These are phyloP conservation scores for Xylariales sp. DNA, from an alignment of 2,329 filamentous ascomycete genomes.

Conservation along the genomic window DNA sequence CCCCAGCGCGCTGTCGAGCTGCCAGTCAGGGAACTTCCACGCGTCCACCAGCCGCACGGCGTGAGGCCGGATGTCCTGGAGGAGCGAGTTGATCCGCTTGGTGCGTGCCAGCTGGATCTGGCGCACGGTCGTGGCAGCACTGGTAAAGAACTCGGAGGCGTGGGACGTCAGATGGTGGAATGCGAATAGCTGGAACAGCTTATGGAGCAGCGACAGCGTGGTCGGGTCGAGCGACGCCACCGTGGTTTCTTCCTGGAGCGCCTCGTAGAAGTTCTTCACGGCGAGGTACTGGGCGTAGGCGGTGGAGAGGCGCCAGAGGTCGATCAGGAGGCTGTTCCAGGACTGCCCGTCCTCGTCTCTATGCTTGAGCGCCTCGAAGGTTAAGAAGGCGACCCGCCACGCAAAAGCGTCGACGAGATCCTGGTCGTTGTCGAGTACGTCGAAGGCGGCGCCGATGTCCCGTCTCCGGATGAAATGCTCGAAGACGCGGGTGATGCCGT, in stretches of 20 bases:
- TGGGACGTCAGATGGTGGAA: conserved; percentile 8
- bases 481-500: conserved; percentile 9
- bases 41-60: conserved; percentile 9
- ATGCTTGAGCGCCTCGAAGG: conserved; percentile 13
- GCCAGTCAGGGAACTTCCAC: conserved; percentile 15
- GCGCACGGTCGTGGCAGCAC: conserved; percentile 8
- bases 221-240: neutral
- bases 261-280: conserved; percentile 6
- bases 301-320: conserved; percentile 15
- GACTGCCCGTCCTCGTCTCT: conserved; percentile 10
- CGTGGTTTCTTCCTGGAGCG: conserved; percentile 1
- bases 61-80: conserved; percentile 10
- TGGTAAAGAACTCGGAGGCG: conserved; percentile 12
- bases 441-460: conserved; percentile 8
- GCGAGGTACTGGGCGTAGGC: conserved; percentile 8
- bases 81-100: conserved; percentile 1
- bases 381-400: conserved; percentile 15
- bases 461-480: conserved; percentile 2
- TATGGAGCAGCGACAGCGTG: conserved; percentile 1
- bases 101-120: conserved; percentile 15
- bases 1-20: conserved; percentile 8
- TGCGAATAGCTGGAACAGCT: conserved; percentile 20
- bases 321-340: conserved; percentile 12
- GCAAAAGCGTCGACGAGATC: conserved; percentile 15
- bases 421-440: conserved; percentile 10